These are phyloP conservation scores for Malus asiatica DNA, from an alignment of 306 rosid species.

Conservation along the genomic window DNA sequence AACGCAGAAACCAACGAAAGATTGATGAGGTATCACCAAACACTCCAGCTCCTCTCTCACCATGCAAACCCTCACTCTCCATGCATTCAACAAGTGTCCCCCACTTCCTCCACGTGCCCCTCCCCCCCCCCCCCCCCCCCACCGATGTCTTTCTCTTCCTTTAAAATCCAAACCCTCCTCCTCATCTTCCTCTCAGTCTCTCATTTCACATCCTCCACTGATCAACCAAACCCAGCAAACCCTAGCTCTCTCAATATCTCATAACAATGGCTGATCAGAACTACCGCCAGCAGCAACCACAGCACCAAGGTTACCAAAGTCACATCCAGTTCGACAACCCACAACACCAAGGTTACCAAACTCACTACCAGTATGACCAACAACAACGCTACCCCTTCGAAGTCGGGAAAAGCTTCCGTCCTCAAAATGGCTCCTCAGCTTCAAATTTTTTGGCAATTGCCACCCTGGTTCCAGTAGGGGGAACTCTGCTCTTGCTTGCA, in stretches of 20 bases:
- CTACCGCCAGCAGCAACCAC: background rate
- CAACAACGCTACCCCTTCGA: conserved; percentile 11
- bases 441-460: conserved; percentile 28
- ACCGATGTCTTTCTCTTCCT: background rate
- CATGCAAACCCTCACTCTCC: background rate
- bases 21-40: background rate
- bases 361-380: background rate
- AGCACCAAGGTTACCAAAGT: background rate
- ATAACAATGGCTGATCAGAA: background rate
- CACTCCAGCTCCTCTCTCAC: background rate
- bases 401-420: background rate
- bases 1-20: background rate
- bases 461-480: conserved; percentile 42
- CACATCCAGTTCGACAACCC: background rate
- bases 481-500: conserved; percentile 38
- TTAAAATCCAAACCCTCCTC: background rate
- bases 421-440: conserved; percentile 18
- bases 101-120: conserved; percentile 35
- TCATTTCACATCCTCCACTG: background rate
- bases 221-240: background rate
- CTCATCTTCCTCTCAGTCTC: background rate
- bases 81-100: background rate
- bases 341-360: background rate
- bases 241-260: background rate
- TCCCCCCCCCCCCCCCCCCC: background rate